These are phyloP conservation scores for Friedmanniomyces simplex DNA, from an alignment of 495 filamentous ascomycete genomes.

Conservation along the genomic window DNA sequence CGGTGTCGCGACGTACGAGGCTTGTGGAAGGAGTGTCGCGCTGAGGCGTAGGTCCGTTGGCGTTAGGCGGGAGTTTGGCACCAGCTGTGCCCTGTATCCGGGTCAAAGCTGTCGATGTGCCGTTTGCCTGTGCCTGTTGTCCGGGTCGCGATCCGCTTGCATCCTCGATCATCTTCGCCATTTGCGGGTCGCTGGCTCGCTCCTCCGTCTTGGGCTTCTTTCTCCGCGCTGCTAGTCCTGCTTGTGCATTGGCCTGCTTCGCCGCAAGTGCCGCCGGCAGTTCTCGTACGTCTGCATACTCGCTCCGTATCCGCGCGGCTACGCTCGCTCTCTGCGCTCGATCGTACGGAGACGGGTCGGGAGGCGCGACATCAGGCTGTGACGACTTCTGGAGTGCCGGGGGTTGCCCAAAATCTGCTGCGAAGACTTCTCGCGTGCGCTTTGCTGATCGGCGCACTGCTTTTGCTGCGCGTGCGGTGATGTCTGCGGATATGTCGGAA, in stretches of 20 bases:
- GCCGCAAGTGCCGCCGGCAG: conserved; percentile 77
- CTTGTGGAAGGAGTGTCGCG: conserved; percentile 44
- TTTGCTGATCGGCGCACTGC: conserved; percentile 44
- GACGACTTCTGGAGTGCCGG: conserved; percentile 20
- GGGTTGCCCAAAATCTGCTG: conserved; percentile 32
- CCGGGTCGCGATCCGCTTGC: conserved; percentile 37
- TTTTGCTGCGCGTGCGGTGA: conserved; percentile 9
- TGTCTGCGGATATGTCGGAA: conserved; percentile 1
- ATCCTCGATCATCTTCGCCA: conserved; percentile 61
- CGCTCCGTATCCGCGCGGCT: conserved; percentile 53
- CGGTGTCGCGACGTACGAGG: conserved; percentile 55
- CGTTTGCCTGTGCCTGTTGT: conserved; percentile 27
- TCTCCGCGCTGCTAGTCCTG: conserved; percentile 47
- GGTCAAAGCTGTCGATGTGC: conserved; percentile 50
- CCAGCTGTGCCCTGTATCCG: conserved; percentile 32
- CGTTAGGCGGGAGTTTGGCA: conserved; percentile 33
- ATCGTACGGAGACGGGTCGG: conserved; percentile 43
- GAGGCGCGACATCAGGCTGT: conserved; percentile 27
- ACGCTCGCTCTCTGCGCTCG: conserved; percentile 42
- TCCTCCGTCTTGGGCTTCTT: conserved; percentile 44
- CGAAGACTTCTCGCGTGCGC: conserved; percentile 49
- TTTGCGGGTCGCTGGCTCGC: conserved; percentile 44
- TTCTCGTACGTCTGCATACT: conserved; percentile 74
- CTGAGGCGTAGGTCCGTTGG: conserved; percentile 39
- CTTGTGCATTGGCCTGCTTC: conserved; percentile 62